Conservation (phyloP, 345 rosid genomes). For the Salix exigua region DNA sequence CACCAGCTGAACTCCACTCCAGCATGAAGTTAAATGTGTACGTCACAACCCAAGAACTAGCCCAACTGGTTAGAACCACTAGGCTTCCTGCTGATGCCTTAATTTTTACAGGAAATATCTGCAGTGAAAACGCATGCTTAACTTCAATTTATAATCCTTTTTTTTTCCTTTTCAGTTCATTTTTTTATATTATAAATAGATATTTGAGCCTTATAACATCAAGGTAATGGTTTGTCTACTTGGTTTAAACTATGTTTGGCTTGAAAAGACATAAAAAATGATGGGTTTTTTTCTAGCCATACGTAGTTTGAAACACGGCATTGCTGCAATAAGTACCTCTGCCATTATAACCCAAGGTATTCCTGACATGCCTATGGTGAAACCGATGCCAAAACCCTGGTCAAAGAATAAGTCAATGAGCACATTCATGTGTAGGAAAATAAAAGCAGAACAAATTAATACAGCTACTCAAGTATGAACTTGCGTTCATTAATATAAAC, state of each 20-base stretch:
- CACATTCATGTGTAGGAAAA: background rate
- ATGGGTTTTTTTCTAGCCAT: too few relatives aligned
- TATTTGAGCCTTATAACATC: background rate
- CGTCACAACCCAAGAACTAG: slow-evolving; percentile 4
- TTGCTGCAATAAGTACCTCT: slow-evolving; percentile 42
- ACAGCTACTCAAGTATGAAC: too few relatives aligned
- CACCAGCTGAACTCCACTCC: background rate
- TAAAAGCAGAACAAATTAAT: background rate
- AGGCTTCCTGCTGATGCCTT: slow-evolving; percentile 8
- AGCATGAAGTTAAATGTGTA: slow-evolving; percentile 1
- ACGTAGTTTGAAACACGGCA: too few relatives aligned
- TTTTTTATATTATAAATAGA: background rate
- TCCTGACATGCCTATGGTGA: slow-evolving; percentile 68
- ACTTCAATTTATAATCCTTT: background rate
- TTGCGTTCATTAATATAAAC: too few relatives aligned
- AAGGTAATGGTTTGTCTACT: background rate
- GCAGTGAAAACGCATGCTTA: background rate
- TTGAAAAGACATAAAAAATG: too few relatives aligned
- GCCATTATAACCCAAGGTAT: slow-evolving; percentile 81
- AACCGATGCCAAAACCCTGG: slow-evolving; percentile 43
- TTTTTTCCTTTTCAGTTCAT: background rate
- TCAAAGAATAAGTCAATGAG: background rate
- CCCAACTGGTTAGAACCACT: background rate
- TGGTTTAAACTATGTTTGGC: too few relatives aligned
- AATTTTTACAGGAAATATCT: background rate